Evolutionary conservation across 78 protist species (phyloP), one percentile per base, ranked within the genome.

Genomic region (Dictyostelium purpureum): DNA sequence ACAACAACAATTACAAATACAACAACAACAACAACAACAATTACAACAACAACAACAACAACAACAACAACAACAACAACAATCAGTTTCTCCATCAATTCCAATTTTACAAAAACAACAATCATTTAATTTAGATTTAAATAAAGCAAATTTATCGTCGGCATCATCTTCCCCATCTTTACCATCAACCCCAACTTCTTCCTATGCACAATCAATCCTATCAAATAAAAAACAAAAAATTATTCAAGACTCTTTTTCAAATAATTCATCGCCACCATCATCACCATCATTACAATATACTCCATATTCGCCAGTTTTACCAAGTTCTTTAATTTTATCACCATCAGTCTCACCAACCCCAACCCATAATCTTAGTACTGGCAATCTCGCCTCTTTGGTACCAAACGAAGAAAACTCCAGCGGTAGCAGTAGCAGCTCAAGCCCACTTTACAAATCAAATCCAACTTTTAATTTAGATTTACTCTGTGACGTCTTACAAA

Each of bases 401-500:
- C 80, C 80, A 16, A 26, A 14, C 9, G 80, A 71, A 18, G 57
- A 38, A 12, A 71, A 38, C 26, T 11, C 10, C 5, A 18, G 40
- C 0, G 21, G 31, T 35, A 11, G n/a, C 12, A 28, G 11, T 26
- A 43, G 26, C 11, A 11, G n/a, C 10, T 43, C 54, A 21, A 45
- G 28, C 49, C 49, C 45, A 10, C 33, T 33, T 24, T 56, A 18
- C 11, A 26, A 38, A n/a, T 67, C 49, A 49, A 42, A n/a, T 51
- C 66, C 54, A n/a, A 71, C 33, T 47, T 43, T 66, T 12, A 49
- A 35, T 9, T 35, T 74, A 9, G 80, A 74, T 38, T 31, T 85
- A 1, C 54, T 85, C 2, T 85, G 91, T 59, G 75, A 85, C 47
- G 91, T 85, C 9, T 61, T 85, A 4, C 77, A 85, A 73, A 85